phyloP scores from a whole-genome alignment of 2,329 filamentous ascomycete species.

The Aotearoamyces nothofagi region DNA sequence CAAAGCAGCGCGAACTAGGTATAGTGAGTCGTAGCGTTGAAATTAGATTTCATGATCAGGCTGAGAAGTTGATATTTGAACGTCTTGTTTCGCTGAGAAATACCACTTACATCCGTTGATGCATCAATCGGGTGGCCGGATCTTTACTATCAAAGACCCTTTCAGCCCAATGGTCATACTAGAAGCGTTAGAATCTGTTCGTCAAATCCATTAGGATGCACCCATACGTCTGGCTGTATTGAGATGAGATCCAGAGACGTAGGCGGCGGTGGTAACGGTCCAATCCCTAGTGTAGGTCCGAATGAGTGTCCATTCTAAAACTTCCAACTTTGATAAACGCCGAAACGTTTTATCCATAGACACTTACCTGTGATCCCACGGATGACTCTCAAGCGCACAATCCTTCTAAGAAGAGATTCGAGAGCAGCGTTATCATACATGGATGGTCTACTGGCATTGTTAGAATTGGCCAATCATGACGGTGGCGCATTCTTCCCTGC shows the following conservation, averaged over 20 bases:
- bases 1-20: conserved; percentile 29
- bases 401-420: conserved; percentile 30
- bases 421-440: conserved; percentile 40
- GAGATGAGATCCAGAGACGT: background rate
- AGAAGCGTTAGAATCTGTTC: no score
- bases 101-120: conserved; percentile 21
- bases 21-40: no score
- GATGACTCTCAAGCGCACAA: conserved; percentile 35
- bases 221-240: no score
- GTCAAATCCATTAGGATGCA: no score
- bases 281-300: background rate
- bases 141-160: conserved; percentile 41
- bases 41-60: no score
- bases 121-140: conserved; percentile 33
- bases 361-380: conserved; percentile 32
- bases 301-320: background rate
- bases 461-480: conserved; percentile 9
- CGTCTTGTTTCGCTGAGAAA: conserved; percentile 1
- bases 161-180: conserved; percentile 44
- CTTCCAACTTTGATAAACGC: background rate
- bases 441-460: conserved; percentile 25
- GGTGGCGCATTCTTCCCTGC: conserved; percentile 24
- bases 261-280: background rate
- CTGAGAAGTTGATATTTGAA: background rate
- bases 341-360: no score